A percentile compares a stretch with the other conserved stretches of the same genome.
phyloP scores from a whole-genome alignment of 345 rosid genomes.

The Salix dunnii region DNA sequence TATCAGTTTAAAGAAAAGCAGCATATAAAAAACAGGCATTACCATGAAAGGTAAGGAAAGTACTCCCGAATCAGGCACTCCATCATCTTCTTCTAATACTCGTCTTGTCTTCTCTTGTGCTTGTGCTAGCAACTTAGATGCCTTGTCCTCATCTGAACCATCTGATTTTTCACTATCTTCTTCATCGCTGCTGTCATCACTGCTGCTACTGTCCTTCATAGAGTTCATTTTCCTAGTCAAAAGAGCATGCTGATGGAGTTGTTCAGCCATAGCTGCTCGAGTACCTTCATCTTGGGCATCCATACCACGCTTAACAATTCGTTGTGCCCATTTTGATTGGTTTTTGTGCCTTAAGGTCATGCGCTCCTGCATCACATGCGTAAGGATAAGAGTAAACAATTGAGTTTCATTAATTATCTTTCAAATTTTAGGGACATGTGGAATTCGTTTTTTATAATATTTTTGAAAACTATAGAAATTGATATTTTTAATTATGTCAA shows the following conservation, averaged over 20 bases:
- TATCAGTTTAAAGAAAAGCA: neutral
- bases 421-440: neutral
- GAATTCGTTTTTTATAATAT: neutral
- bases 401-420: neutral
- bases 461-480: neutral
- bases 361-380: conserved; percentile 59
- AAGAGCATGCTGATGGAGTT: conserved; percentile 63
- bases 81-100: conserved; percentile 60
- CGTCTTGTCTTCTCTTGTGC: conserved; percentile 73
- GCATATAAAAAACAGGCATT: conserved; percentile 12
- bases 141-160: conserved; percentile 51
- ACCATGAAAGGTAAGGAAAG: conserved; percentile 96
- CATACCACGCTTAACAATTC: conserved; percentile 68
- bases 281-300: conserved; percentile 72
- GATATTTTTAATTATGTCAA: neutral
- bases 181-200: conserved; percentile 58
- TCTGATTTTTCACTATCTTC: conserved; percentile 42
- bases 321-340: conserved; percentile 77
- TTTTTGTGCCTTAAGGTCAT: conserved; percentile 78
- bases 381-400: conserved; percentile 7
- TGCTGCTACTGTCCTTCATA: conserved; percentile 54
- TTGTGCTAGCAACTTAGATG: conserved; percentile 50
- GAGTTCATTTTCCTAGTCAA: conserved; percentile 87
- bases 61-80: conserved; percentile 67
- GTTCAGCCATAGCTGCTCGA: conserved; percentile 78